Percentiles rank a stretch among this genome's conserved stretches.
phyloP scores from a whole-genome alignment of 768 basidiomycete genomes.

The Piloderma croceum region DNA sequence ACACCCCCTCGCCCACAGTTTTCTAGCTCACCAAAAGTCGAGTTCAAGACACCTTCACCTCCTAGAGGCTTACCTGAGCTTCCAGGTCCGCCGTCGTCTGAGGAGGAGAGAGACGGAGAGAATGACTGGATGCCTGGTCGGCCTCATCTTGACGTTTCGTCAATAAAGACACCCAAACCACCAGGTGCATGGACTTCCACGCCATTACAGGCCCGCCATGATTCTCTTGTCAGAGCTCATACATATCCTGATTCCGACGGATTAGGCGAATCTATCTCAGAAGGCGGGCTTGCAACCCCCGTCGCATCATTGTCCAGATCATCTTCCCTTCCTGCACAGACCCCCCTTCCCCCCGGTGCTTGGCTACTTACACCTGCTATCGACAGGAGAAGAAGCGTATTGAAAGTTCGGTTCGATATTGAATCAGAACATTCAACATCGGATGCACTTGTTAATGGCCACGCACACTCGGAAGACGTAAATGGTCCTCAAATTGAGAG shows the following conservation, averaged over 20 bases:
- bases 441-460: constrained; percentile 14
- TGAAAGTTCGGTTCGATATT: constrained; percentile 72
- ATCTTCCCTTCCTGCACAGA: constrained; percentile 42
- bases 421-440: constrained; percentile 18
- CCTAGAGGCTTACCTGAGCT: constrained; percentile 59
- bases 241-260: constrained; percentile 14
- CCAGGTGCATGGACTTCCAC: constrained; percentile 43
- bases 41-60: constrained; percentile 61
- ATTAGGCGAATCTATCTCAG: constrained; percentile 20
- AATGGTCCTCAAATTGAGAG: constrained; percentile 7
- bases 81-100: constrained; percentile 58
- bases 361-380: constrained; percentile 56
- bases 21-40: constrained; percentile 36
- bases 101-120: constrained; percentile 39
- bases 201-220: constrained; percentile 25
- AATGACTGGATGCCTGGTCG: constrained; percentile 20
- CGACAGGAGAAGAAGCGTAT: constrained; percentile 45
- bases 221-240: constrained; percentile 9
- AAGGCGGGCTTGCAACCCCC: constrained; percentile 43
- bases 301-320: constrained; percentile 44
- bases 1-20: constrained; percentile 46
- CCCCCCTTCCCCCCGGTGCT: constrained; percentile 65
- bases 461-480: constrained; percentile 2
- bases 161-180: constrained; percentile 40
- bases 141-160: constrained; percentile 23